Conservation (phyloP, 164 flowering plant species). For the Chloranthus sessilifolius region DNA sequence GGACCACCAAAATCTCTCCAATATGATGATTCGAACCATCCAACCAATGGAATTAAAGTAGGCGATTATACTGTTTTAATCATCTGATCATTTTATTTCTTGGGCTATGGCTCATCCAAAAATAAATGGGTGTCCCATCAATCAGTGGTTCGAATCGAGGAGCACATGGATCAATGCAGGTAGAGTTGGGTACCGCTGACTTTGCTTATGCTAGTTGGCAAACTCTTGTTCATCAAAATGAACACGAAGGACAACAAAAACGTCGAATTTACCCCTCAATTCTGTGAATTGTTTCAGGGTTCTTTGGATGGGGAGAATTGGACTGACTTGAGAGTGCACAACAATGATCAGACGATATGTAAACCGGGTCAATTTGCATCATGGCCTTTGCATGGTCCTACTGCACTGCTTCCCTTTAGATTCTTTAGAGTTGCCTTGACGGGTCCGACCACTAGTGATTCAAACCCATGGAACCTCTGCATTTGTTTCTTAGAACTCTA, state of each 20-base stretch:
- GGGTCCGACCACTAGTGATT: conserved; percentile 58
- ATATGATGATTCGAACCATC: too few species aligned
- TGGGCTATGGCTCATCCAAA: too few species aligned
- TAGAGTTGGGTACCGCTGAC: too few species aligned
- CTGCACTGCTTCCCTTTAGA: conserved; percentile 73
- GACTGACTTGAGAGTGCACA: conserved; percentile 73
- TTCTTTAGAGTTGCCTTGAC: conserved; percentile 68
- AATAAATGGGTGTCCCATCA: neutral
- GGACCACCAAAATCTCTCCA: too few species aligned
- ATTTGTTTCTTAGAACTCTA: conserved; percentile 86
- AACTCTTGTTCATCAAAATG: too few species aligned
- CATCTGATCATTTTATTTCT: too few species aligned
- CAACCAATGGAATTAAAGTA: too few species aligned
- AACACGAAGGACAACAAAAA: too few species aligned
- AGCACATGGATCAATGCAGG: too few species aligned
- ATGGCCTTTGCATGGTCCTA: conserved; percentile 70
- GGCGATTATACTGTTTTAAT: too few species aligned
- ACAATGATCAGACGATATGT: conserved; percentile 77
- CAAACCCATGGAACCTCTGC: conserved; percentile 74
- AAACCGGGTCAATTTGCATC: conserved; percentile 90
- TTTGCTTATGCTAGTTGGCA: too few species aligned
- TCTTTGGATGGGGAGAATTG: conserved; percentile 73
- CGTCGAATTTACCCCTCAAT: neutral
- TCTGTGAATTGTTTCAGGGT: conserved; percentile 40
- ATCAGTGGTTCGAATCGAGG: too few species aligned